These are phyloP conservation scores for Amborella trichopoda DNA, from an alignment of 164 flowering plant genomes.

Conservation along the genomic window DNA sequence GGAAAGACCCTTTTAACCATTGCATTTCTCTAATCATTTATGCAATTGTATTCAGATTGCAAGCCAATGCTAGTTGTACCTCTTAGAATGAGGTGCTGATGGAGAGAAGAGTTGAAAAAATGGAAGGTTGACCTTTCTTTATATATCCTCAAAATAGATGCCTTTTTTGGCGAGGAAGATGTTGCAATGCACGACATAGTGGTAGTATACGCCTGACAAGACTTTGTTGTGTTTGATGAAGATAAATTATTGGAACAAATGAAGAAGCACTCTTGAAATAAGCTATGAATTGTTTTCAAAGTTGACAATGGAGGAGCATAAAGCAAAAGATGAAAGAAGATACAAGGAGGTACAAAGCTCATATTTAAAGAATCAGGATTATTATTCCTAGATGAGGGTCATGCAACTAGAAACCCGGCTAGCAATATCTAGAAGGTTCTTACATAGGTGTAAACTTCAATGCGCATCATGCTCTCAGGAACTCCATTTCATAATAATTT, in stretches of 20 bases:
- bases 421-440: slow-evolving; percentile 44
- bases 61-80: slow-evolving; percentile 78
- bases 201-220: not conserved
- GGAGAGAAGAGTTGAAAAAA: slow-evolving; percentile 70
- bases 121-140: slow-evolving; percentile 62
- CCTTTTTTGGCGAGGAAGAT: slow-evolving; percentile 42
- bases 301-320: slow-evolving; percentile 21
- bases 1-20: slow-evolving; percentile 76
- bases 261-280: slow-evolving; percentile 43
- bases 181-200: slow-evolving; percentile 4
- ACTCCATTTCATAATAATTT: slow-evolving; percentile 92
- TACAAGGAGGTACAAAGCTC: slow-evolving; percentile 17
- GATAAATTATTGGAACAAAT: slow-evolving; percentile 47
- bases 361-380: slow-evolving; percentile 54
- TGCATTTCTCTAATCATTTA: slow-evolving; percentile 44
- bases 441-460: slow-evolving; percentile 29
- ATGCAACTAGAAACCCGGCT: slow-evolving; percentile 51
- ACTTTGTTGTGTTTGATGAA: slow-evolving; percentile 32
- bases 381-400: slow-evolving; percentile 86
- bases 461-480: slow-evolving; percentile 77
- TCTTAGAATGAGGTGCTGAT: slow-evolving; percentile 47
- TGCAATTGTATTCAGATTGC: slow-evolving; percentile 32
- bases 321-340: not conserved
- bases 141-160: slow-evolving; percentile 33
- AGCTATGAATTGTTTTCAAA: slow-evolving; percentile 49